Conservation (phyloP, 129 eudicot species). For the Logfia minima region DNA sequence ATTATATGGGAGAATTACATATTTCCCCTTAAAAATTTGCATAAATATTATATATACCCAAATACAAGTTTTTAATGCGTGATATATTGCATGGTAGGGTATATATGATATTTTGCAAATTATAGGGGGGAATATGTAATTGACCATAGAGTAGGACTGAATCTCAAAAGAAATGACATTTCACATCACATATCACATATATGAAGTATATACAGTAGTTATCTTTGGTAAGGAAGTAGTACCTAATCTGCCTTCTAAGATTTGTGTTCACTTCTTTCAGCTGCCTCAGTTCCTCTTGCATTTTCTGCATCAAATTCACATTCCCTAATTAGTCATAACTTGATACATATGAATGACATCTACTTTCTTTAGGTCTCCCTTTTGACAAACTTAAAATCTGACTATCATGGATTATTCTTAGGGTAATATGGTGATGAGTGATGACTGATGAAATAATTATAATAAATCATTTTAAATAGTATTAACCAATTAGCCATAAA, state of each 20-base stretch:
- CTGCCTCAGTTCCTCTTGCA: conserved; percentile 75
- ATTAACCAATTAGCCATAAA: too few relatives aligned
- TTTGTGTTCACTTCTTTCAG: conserved; percentile 67
- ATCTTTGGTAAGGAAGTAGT: conserved; percentile 1
- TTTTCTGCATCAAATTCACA: conserved; percentile 47
- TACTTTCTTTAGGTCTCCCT: conserved; percentile 8
- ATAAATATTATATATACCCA: too few relatives aligned
- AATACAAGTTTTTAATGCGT: too few relatives aligned
- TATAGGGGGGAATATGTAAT: too few relatives aligned
- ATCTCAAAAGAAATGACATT: neutral
- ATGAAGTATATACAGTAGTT: neutral
- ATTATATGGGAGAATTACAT: neutral
- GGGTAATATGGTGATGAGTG: neutral
- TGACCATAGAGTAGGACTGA: neutral
- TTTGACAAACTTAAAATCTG: neutral
- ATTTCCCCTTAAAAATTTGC: too few relatives aligned
- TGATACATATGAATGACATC: conserved; percentile 4
- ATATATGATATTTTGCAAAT: too few relatives aligned
- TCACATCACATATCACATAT: neutral
- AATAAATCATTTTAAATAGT: too few relatives aligned
- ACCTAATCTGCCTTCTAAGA: conserved; percentile 73
- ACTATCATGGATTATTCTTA: neutral
- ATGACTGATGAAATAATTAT: too few relatives aligned
- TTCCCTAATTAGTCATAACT: neutral
- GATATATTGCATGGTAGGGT: too few relatives aligned